Base-by-base conservation (phyloP, 305 asterid genomes). In the Fraxinus platypoda region DNA sequence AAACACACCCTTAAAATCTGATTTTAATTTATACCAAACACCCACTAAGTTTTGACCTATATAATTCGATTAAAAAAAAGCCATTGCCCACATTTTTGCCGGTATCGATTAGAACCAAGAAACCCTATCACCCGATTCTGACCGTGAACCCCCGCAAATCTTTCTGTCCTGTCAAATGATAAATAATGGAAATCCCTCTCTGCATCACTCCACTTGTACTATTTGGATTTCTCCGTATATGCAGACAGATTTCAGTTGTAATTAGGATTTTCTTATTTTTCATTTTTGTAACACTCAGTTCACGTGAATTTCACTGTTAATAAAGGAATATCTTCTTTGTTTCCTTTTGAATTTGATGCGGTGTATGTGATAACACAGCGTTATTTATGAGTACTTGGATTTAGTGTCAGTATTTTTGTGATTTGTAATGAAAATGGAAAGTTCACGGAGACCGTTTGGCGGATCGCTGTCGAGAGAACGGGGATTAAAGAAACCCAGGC, bases 401-500 rank as follows among this genome's bases (percentile, higher is more conserved):
- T 19, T 83, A 68, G 87, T 66, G 37, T 72, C 85, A 74, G 83
- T 85, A 79, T 37, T 85, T 87, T 82, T 82, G 83, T 82, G 79
- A 84, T 84, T 84, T 41, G 71, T 87, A 62, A 57, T 66, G 83
- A 80, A 59, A 73, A 89, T 87, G 92, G 92, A 89, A 82, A 86
- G 89, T 54, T 73, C 88, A 9, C 87, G 92, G 34, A 84, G 92
- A 79, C 86, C 86, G 23, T 87, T 86, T 11, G 89, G 79, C 66
- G 85, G 90, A 87, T 87, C 92, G 84, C 76, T 82, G 43, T 74
- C 86, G 6, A 88, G 86, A 68, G 94, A 92, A 23, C 94, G 91
- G 49, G 98, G 95, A 54, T 81, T 86, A 86, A 94, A 93, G 91
- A 94, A 93, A 81, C 94, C 94, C 37, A 90, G 97, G 87, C 92